phyloP scores from a whole-genome alignment of 1,139 yeast species.

The Debaryomyces psychrophilus region DNA sequence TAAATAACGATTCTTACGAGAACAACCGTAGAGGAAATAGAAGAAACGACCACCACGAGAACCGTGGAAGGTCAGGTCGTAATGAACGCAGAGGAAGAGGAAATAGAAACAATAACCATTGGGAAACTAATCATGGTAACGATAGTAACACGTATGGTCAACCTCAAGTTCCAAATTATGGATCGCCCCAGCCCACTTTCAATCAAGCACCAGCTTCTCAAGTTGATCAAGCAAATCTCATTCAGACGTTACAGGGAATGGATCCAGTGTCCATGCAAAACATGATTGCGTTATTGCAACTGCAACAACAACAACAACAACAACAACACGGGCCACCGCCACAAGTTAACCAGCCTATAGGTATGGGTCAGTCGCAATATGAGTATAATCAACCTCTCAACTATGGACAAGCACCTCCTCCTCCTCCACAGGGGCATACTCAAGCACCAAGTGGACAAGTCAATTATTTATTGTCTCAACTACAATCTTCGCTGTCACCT shows the following conservation, averaged over 20 bases:
- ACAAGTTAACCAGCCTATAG: constrained; percentile 4
- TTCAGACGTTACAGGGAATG: constrained; percentile 48
- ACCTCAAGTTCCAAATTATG: constrained; percentile 14
- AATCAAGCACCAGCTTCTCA: constrained; percentile 9
- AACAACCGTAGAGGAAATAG: constrained; percentile 8
- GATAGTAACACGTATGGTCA: constrained; percentile 11
- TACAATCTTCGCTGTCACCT: constrained; percentile 21
- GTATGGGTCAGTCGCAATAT: constrained; percentile 7
- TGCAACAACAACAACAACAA: constrained; percentile 22
- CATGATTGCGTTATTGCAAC: constrained; percentile 45
- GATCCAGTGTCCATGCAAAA: constrained; percentile 57
- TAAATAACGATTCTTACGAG: constrained; percentile 2
- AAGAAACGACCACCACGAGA: constrained; percentile 12
- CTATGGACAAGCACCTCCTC: constrained; percentile 16
- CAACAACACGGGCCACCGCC: not conserved
- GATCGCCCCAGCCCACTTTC: constrained; percentile 10
- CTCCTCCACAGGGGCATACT: constrained; percentile 14
- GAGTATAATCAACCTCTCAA: constrained; percentile 12
- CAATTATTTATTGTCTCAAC: constrained; percentile 32
- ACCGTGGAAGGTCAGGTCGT: constrained; percentile 13
- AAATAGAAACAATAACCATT: not conserved
- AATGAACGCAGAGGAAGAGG: constrained; percentile 12
- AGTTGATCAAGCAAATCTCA: constrained; percentile 16
- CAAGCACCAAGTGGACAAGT: constrained; percentile 27
- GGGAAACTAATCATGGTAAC: not conserved